Conservation (phyloP, 2,329 filamentous ascomycete species). For the Aspergillus ruber region DNA sequence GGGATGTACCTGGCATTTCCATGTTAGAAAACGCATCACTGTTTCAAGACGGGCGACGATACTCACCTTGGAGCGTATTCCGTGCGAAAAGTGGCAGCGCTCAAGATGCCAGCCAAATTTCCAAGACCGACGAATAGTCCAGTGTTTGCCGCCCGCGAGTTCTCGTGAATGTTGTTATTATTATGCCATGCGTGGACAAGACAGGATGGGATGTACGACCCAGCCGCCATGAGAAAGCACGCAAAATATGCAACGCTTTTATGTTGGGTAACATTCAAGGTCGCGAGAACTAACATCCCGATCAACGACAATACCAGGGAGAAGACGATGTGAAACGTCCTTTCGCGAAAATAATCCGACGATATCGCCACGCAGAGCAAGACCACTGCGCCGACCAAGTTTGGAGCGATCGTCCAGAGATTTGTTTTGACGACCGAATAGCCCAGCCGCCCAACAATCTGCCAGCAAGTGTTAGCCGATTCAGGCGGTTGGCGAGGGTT, state of each 20-base stretch:
- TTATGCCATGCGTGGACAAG: conserved; percentile 49
- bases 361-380: conserved; percentile 40
- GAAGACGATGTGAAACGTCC: conserved; percentile 42
- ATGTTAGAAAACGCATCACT: background rate
- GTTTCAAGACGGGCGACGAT: fast-evolving
- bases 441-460: conserved; percentile 41
- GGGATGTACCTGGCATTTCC: conserved; percentile 35
- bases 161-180: conserved; percentile 49
- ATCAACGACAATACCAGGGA: conserved; percentile 35
- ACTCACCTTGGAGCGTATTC: conserved; percentile 41
- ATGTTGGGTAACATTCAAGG: conserved; percentile 37
- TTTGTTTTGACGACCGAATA: conserved; percentile 43
- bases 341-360: conserved; percentile 41
- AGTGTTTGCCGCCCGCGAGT: conserved; percentile 43
- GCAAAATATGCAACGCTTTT: conserved; percentile 46
- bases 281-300: conserved; percentile 41
- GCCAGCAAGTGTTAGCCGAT: background rate
- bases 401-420: conserved; percentile 45
- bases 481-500: background rate
- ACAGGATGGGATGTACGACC: conserved; percentile 42
- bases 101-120: conserved; percentile 45
- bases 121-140: conserved; percentile 44
- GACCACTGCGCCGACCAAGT: conserved; percentile 43
- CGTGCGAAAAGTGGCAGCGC: conserved; percentile 40
- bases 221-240: conserved; percentile 41